phyloP scores from a whole-genome alignment of 371 early-diverging fungal genomes.

The Cokeromyces recurvatus region DNA sequence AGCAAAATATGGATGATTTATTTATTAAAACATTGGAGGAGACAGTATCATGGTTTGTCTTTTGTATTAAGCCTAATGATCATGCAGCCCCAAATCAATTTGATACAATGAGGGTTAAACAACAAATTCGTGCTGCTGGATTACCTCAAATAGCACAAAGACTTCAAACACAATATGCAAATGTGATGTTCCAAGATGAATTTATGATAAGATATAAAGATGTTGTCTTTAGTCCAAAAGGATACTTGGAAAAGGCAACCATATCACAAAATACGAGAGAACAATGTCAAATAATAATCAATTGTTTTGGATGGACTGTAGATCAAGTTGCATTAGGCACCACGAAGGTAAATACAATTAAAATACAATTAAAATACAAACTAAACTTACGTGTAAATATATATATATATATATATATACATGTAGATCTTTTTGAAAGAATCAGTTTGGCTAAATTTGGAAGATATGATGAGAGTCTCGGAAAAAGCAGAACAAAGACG shows the following conservation, averaged over 20 bases:
- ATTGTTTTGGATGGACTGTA: conserved; percentile 61
- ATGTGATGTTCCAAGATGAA: conserved; percentile 43
- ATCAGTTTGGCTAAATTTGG: conserved; percentile 59
- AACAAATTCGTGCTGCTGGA: conserved; percentile 60
- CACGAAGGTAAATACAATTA: conserved; percentile 32
- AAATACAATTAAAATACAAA: too few species aligned
- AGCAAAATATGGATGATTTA: conserved; percentile 71
- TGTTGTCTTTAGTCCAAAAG: conserved; percentile 13
- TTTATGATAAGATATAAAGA: conserved; percentile 51
- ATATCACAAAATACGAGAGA: conserved; percentile 22
- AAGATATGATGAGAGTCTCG: conserved; percentile 43
- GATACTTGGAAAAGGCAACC: too few species aligned
- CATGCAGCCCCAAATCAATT: conserved; percentile 52
- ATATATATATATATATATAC: too few species aligned
- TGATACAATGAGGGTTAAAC: conserved; percentile 56
- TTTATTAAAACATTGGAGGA: conserved; percentile 77
- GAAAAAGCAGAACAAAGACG: conserved; percentile 34
- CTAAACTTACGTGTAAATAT: too few species aligned
- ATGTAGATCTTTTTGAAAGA: conserved; percentile 64
- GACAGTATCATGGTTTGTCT: conserved; percentile 85
- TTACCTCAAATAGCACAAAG: conserved; percentile 43
- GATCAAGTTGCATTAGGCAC: conserved; percentile 71
- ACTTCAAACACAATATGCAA: conserved; percentile 45
- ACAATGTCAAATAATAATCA: conserved; percentile 57
- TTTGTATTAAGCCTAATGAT: conserved; percentile 77